These are phyloP conservation scores for Lobulomyces angularis DNA, from an alignment of 192 early-diverging fungal species.

Conservation along the genomic window DNA sequence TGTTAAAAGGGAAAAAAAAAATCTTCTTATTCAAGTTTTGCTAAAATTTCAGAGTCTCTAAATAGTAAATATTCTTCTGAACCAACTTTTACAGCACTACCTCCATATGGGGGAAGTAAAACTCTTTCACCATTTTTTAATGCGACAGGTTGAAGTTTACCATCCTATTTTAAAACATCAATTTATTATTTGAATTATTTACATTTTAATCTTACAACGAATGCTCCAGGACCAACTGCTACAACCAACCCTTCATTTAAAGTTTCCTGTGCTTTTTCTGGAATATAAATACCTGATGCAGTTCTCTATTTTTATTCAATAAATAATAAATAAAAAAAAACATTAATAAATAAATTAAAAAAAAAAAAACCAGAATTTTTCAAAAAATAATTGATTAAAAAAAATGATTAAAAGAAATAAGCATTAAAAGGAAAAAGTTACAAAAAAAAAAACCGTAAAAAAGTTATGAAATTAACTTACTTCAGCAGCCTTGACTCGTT, in stretches of 20 bases:
- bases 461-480: slow-evolving; percentile 19
- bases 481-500: slow-evolving; percentile 88
- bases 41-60: slow-evolving; percentile 88
- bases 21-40: slow-evolving; percentile 59
- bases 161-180: slow-evolving; percentile 39
- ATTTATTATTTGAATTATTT: slow-evolving; percentile 2
- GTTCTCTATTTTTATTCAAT: slow-evolving; percentile 56
- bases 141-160: slow-evolving; percentile 63
- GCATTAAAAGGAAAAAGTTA: background rate
- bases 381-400: no score
- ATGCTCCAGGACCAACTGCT: slow-evolving; percentile 80
- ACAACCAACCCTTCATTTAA: slow-evolving; percentile 94
- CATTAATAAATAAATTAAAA: background rate
- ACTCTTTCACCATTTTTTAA: slow-evolving; percentile 89
- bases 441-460: slow-evolving; percentile 7
- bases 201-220: slow-evolving; percentile 19
- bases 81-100: slow-evolving; percentile 80
- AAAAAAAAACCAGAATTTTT: background rate
- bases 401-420: no score
- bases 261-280: slow-evolving; percentile 96
- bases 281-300: slow-evolving; percentile 87
- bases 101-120: slow-evolving; percentile 90
- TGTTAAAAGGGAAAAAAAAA: no score
- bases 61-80: slow-evolving; percentile 83
- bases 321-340: background rate